Conservation (phyloP, 1,284 basidiomycete genomes). For the Grifola frondosa region DNA sequence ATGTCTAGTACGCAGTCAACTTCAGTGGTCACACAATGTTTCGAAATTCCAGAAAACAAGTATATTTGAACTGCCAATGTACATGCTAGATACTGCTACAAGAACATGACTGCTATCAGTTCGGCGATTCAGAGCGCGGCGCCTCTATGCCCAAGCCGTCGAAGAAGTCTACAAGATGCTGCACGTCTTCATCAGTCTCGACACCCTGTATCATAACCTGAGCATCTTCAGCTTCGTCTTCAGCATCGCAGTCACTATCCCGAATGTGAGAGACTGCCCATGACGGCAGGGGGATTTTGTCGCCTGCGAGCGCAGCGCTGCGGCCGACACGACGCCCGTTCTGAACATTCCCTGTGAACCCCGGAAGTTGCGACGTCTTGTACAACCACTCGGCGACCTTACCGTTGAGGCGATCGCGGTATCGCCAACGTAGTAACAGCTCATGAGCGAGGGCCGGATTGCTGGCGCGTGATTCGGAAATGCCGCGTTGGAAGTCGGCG, state of each 20-base stretch:
- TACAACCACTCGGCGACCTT: neutral
- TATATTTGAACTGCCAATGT: no score
- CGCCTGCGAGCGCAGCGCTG: neutral
- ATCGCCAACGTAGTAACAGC: conserved; percentile 3
- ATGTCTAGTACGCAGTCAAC: no score
- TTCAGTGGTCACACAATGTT: no score
- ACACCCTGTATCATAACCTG: neutral
- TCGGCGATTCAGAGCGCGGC: no score
- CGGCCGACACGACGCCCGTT: conserved; percentile 1
- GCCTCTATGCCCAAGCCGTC: no score
- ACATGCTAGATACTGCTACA: no score
- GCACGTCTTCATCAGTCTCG: neutral
- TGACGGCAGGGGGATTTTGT: neutral
- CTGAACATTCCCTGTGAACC: conserved; percentile 1
- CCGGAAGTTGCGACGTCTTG: neutral
- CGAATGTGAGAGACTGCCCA: neutral
- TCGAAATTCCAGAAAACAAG: no score
- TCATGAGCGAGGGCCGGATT: conserved; percentile 10
- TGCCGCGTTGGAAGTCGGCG: conserved; percentile 2
- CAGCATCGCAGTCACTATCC: neutral
- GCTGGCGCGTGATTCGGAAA: neutral
- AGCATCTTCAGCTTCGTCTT: no score
- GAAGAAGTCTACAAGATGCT: neutral
- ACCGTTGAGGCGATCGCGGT: neutral
- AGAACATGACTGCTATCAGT: no score